Conservation (phyloP, 1,284 basidiomycete genomes). For the Fomitopsis palustris region DNA sequence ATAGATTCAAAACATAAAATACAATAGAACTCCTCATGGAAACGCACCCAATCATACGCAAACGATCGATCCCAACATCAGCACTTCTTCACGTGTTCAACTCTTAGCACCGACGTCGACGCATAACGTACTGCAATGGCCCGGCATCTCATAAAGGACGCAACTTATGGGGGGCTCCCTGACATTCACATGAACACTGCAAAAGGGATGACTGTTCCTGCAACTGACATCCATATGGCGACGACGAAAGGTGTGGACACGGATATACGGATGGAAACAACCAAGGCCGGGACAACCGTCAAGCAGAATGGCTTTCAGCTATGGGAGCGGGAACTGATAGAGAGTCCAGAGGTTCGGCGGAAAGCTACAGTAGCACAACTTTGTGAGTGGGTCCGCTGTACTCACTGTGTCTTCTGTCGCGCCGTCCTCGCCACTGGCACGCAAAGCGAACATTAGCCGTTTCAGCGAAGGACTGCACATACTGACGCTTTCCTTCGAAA, state of each 20-base stretch:
- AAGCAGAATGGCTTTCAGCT: constrained; percentile 56
- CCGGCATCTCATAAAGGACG: not conserved
- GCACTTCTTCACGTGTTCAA: too few relatives aligned
- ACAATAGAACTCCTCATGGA: too few relatives aligned
- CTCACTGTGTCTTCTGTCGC: not conserved
- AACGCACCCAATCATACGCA: too few relatives aligned
- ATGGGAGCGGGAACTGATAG: constrained; percentile 84
- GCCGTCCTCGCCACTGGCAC: not conserved
- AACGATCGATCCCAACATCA: too few relatives aligned
- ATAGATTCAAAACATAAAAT: too few relatives aligned
- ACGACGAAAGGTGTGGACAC: constrained; percentile 55
- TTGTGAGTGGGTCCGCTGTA: constrained; percentile 52
- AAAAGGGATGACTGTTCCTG: constrained; percentile 43
- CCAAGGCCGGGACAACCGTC: constrained; percentile 50
- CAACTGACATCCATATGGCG: constrained; percentile 62
- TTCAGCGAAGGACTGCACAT: not conserved
- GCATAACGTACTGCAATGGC: not conserved
- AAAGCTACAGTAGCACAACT: constrained; percentile 96
- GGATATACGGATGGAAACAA: constrained; percentile 70
- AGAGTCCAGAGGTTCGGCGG: constrained; percentile 82
- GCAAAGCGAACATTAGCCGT: too few relatives aligned
- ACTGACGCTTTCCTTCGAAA: constrained; percentile 26
- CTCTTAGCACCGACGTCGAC: too few relatives aligned
- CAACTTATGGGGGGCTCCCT: constrained; percentile 12
- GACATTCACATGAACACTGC: constrained; percentile 75